Evolutionary conservation across 2,329 filamentous ascomycete genomes (phyloP), one percentile per base, ranked within the genome.

Genomic region (Ascochyta fabae): DNA sequence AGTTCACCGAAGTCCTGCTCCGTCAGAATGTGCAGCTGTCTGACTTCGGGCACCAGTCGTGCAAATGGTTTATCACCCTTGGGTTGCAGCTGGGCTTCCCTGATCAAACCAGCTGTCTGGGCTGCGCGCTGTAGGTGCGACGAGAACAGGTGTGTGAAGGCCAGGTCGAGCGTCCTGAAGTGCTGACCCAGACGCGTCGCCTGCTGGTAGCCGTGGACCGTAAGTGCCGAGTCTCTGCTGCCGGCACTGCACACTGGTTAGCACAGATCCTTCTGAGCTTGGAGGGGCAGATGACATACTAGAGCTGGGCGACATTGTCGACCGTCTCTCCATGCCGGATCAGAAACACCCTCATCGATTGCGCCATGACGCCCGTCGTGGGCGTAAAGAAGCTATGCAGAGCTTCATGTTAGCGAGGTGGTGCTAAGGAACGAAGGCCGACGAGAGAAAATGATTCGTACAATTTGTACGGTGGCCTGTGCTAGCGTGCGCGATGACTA

Each of bases 321-420:
- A 96, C 90, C 15, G 91, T 94, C 79, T 96, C 92, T 70, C 88
- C 92, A 81, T 96, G 92, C 53, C 92, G 88, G 68, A 96, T 86
- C 66, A 96, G 83, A 68, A 92, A 86, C 51, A 96, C 75, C 69
- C 82, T 83, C 84, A 89, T 85, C 52, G 64, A 63, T 53, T 52
- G 61, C 48, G 57, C 60, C 68, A 68, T 69, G 52, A 36, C 63
- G 57, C 65, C 66, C 65, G 51, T 53, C 27, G 42, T 23, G 50
- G 64, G 64, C 58, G 58, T 44, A 35, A 22, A 36, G 29, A 47
- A 44, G 58, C 43, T 45, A 13, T 33, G 52, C 48, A 1, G 43
- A 62, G 53, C 54, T 48, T 62, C 68, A 71, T 68, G 47, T 22
- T 24, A 22, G 39, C 19, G 29, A 10, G 3, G n/a, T 49, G 42